These are phyloP conservation scores for Erodium texanum DNA, from an alignment of 441 rosid species.

Conservation along the genomic window DNA sequence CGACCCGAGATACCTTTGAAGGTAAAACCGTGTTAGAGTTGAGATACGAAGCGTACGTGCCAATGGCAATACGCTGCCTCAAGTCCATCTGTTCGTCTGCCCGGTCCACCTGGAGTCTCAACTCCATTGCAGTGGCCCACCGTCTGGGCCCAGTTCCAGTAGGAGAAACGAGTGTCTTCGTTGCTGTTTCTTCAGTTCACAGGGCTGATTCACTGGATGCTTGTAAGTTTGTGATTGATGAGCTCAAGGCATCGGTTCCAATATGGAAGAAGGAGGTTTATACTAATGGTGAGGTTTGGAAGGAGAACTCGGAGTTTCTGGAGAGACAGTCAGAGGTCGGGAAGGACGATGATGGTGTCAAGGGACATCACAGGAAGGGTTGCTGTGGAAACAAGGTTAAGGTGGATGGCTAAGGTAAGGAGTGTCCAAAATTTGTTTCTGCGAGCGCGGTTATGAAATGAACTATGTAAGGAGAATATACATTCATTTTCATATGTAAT, in stretches of 20 bases:
- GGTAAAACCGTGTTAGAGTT: conserved; percentile 71
- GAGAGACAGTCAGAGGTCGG: conserved; percentile 48
- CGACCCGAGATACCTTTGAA: conserved; percentile 65
- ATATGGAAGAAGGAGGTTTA: conserved; percentile 93
- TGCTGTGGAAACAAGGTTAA: conserved; percentile 22
- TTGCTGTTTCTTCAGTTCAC: conserved; percentile 78
- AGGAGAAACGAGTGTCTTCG: conserved; percentile 73
- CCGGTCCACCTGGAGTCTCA: conserved; percentile 59
- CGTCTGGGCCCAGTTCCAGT: conserved; percentile 74
- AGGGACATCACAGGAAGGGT: conserved; percentile 2
- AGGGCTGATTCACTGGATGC: conserved; percentile 71
- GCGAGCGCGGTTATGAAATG: too few species aligned
- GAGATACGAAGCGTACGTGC: conserved; percentile 72
- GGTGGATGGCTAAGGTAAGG: background rate
- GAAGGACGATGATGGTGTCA: conserved; percentile 18
- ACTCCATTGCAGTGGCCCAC: conserved; percentile 62
- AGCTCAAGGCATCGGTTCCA: conserved; percentile 76
- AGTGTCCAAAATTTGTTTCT: too few species aligned
- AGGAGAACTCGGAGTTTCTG: conserved; percentile 69
- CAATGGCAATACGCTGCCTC: conserved; percentile 66
- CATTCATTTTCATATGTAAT: too few species aligned
- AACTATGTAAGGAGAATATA: too few species aligned
- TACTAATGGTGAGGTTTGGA: conserved; percentile 57
- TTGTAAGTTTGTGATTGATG: conserved; percentile 68
- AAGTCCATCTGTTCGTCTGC: conserved; percentile 50